A percentile compares a stretch with the other conserved stretches of the same genome.
phyloP scores from a whole-genome alignment of 768 basidiomycete species.

The Pholiota microspora region DNA sequence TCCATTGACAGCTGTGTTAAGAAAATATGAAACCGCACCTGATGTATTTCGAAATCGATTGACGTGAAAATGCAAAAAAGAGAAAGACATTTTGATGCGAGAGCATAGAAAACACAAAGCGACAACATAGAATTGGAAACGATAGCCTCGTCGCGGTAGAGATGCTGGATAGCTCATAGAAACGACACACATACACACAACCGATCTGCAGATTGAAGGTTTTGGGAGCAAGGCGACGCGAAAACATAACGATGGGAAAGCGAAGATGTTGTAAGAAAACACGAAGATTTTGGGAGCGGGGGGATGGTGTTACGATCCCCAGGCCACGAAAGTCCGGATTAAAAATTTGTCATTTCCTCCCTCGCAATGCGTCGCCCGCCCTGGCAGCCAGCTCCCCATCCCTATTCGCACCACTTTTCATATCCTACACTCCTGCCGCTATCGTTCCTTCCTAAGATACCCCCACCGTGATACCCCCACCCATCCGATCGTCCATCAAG shows the following conservation, averaged over 20 bases:
- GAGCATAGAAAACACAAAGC: slow-evolving; percentile 20
- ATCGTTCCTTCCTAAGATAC: slow-evolving; percentile 4
- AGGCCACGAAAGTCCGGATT: not conserved
- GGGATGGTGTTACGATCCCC: not conserved
- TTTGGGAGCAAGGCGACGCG: slow-evolving; percentile 20
- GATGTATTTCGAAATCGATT: slow-evolving; percentile 1
- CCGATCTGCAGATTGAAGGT: slow-evolving; percentile 14
- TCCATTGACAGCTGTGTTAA: not conserved
- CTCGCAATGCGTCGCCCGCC: not conserved
- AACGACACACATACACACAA: slow-evolving; percentile 7
- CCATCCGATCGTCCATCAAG: not conserved
- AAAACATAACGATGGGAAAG: slow-evolving; percentile 6
- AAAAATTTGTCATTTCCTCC: not conserved
- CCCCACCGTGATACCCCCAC: not conserved
- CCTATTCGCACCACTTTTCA: slow-evolving; percentile 9
- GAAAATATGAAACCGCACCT: not conserved
- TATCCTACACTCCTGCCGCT: slow-evolving; percentile 3
- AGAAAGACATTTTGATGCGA: slow-evolving; percentile 14
- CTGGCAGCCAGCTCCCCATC: slow-evolving; percentile 1
- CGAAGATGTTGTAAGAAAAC: slow-evolving; percentile 6
- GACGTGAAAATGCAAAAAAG: slow-evolving; percentile 6
- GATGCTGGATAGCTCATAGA: slow-evolving; percentile 15
- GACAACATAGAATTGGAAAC: slow-evolving; percentile 17
- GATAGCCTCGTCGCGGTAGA: slow-evolving; percentile 9
- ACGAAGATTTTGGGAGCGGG: not conserved